A percentile compares a stretch with the other conserved stretches of the same genome.
Evolutionary conservation across 257 asterid species (phyloP).

Genomic region (Ocimum tenuiflorum): DNA sequence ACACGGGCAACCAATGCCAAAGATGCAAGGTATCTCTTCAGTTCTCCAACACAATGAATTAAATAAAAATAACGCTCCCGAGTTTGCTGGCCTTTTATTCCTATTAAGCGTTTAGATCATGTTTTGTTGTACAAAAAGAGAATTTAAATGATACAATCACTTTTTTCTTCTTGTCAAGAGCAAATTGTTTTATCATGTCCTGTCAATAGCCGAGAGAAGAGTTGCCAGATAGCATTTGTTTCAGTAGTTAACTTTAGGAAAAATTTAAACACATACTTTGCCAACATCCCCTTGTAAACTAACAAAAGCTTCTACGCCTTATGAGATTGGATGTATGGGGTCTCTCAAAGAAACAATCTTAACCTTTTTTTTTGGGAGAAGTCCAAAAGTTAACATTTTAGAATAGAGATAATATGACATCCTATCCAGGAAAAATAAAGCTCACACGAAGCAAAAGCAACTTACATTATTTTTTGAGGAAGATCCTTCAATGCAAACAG

Average conservation of each 20-base stretch:
- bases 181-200: neutral
- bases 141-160: too few relatives aligned
- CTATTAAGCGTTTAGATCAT: neutral
- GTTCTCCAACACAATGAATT: neutral
- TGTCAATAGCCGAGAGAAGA: neutral
- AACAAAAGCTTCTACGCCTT: neutral
- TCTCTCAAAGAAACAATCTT: neutral
- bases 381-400: neutral
- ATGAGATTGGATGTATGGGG: neutral
- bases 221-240: too few relatives aligned
- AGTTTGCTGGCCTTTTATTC: neutral
- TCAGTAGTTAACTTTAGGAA: too few relatives aligned
- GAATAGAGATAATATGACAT: neutral
- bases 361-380: neutral
- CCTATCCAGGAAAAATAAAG: neutral
- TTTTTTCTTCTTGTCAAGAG: too few relatives aligned
- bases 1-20: too few relatives aligned
- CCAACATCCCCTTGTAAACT: neutral
- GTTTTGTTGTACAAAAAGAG: neutral
- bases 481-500: constrained; percentile 69
- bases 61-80: too few relatives aligned
- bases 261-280: neutral
- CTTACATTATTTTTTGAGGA: constrained; percentile 69
- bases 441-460: constrained; percentile 16
- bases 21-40: too few relatives aligned